Evolutionary conservation across 2,329 filamentous ascomycete species (phyloP).

Genomic region (Raffaelea albimanens): DNA sequence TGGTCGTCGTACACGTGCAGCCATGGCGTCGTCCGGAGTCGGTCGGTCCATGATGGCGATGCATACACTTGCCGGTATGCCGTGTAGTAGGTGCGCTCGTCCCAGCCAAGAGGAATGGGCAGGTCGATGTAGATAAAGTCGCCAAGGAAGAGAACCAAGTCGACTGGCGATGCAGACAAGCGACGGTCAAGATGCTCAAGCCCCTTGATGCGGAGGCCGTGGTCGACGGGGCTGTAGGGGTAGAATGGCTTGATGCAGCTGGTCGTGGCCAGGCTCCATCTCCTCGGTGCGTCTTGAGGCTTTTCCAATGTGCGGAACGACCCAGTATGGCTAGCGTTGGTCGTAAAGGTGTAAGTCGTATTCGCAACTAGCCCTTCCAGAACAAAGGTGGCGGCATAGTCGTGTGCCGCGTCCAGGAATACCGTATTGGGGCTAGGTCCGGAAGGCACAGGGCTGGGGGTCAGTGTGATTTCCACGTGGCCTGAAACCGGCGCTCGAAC

Average conservation of each 20-base stretch:
- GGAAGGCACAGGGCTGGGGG: no score
- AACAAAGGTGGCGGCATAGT: neutral
- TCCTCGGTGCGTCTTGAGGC: neutral
- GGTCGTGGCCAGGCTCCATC: constrained; percentile 55
- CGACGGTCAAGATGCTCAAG: constrained; percentile 63
- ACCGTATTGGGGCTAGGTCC: no score
- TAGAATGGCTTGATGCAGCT: constrained; percentile 88
- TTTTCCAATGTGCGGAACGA: neutral
- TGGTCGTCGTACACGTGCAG: constrained; percentile 94
- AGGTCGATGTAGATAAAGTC: constrained; percentile 91
- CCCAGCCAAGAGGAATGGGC: constrained; percentile 64
- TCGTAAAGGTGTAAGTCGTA: neutral
- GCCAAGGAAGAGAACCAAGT: constrained; percentile 70
- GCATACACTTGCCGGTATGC: constrained; percentile 91
- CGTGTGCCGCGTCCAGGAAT: no score
- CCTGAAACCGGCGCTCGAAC: neutral
- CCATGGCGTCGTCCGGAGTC: constrained; percentile 74
- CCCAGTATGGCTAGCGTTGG: neutral
- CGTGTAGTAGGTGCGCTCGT: constrained; percentile 66
- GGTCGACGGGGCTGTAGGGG: constrained; percentile 75
- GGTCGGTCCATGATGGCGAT: constrained; percentile 77
- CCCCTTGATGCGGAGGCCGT: constrained; percentile 72
- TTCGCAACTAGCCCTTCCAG: neutral
- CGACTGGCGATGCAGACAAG: constrained; percentile 59
- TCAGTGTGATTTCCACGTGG: no score